Evolutionary conservation across 2,329 filamentous ascomycete species (phyloP), one percentile per base, ranked within the genome.

Genomic region (Endocalyx cinctus): DNA sequence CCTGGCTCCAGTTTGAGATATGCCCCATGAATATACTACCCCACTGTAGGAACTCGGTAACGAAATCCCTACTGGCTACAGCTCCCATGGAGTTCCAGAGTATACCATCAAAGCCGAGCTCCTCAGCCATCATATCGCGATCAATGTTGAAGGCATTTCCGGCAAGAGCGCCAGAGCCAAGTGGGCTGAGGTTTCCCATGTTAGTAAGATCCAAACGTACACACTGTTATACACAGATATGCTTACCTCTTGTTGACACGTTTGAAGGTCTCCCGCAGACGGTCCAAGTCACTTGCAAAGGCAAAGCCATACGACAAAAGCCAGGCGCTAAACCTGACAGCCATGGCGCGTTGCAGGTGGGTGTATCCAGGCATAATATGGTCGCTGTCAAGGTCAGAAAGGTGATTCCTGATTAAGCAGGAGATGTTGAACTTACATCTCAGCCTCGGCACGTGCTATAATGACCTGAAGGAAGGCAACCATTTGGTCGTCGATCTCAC

Each of bases 361-460:
- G 87, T 94, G 64, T 94, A 94, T 3, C 85, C 85, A 1, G 87
- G 87, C 84, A 94, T 92, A 51, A 94, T 59, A 44, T 77, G 70
- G 47, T 85, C 81, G 43, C 94, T 92, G 52, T 94, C 59, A 80
- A 43, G 8, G 39, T 42, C 30, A 49, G 42, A 19, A 41, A 23
- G 20, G 28, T 33, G 34, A 29, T 27, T 19, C 14, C 29, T 17
- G 25, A 41, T 31, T 41, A 25, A 19, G 19, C 20, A 27, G 25
- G 28, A 22, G 19, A 26, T 29, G 34, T 19, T 42, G 20, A 37
- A 19, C 39, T 39, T 45, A 45, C 43, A 89, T 79, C 51, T 92
- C 84, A 22, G 68, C 62, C 69, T 87, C 83, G 2, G 87, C 84
- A 17, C 86, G 75, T 29, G 67, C 65, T 22, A 29, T 15, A 23